A percentile compares a stretch with the other conserved stretches of the same genome.
Evolutionary conservation across 1,284 basidiomycete genomes (phyloP).

Genomic region (Thelephora terrestris): DNA sequence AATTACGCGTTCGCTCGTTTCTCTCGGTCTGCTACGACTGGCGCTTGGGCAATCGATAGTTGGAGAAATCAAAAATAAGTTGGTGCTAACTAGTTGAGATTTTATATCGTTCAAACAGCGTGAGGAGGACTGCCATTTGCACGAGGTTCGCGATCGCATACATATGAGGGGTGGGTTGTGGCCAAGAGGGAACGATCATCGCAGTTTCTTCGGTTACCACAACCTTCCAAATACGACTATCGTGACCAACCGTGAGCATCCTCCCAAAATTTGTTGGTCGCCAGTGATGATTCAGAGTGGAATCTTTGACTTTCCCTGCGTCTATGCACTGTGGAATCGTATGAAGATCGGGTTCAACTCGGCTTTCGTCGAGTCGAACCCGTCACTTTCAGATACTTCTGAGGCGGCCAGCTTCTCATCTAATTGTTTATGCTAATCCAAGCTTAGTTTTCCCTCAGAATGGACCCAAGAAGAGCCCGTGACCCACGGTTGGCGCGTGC

Average conservation of each 20-base stretch:
- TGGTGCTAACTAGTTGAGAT: too few relatives aligned
- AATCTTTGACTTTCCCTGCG: conserved; percentile 59
- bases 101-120: too few relatives aligned
- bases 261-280: conserved; percentile 6
- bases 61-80: too few relatives aligned
- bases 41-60: too few relatives aligned
- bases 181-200: too few relatives aligned
- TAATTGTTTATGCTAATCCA: not conserved
- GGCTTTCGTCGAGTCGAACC: conserved; percentile 54
- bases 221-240: not conserved
- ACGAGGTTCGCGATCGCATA: too few relatives aligned
- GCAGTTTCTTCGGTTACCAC: not conserved
- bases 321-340: conserved; percentile 8
- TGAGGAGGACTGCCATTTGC: too few relatives aligned
- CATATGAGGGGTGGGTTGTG: too few relatives aligned
- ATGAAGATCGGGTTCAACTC: conserved; percentile 1
- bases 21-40: too few relatives aligned
- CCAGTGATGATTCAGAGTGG: conserved; percentile 80
- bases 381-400: conserved; percentile 84
- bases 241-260: conserved; percentile 4
- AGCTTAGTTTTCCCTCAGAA: conserved; percentile 19
- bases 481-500: conserved; percentile 66
- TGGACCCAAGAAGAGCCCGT: conserved; percentile 73
- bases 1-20: too few relatives aligned
- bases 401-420: conserved; percentile 28